phyloP scores from a whole-genome alignment of 306 rosid genomes.

The Cicer pinnatifidum region DNA sequence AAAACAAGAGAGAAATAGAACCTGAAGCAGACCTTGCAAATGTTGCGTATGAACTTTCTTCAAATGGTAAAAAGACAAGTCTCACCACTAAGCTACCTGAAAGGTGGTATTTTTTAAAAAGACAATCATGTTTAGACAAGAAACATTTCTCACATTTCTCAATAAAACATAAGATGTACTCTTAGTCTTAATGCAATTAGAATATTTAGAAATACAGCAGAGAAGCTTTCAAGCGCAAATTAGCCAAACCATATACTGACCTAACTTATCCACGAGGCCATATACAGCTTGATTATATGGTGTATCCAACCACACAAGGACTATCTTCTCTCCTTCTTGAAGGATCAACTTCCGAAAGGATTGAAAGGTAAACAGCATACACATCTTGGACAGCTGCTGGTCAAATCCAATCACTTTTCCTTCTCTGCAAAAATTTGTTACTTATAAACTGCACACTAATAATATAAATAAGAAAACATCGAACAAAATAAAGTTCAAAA shows the following conservation, averaged over 20 bases:
- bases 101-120: conserved; percentile 37
- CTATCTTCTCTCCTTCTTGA: conserved; percentile 98
- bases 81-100: conserved; percentile 98
- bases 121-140: conserved; percentile 24
- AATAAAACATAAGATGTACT: conserved; percentile 22
- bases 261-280: conserved; percentile 90
- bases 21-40: conserved; percentile 99
- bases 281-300: conserved; percentile 94
- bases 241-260: conserved; percentile 49
- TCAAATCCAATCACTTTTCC: conserved; percentile 67
- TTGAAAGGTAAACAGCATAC: conserved; percentile 78
- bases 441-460: conserved; percentile 30
- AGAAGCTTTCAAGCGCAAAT: conserved; percentile 34
- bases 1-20: conserved; percentile 61
- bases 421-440: conserved; percentile 55
- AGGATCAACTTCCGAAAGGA: conserved; percentile 86
- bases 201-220: conserved; percentile 37
- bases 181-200: not conserved
- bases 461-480: conserved; percentile 1
- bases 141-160: conserved; percentile 13
- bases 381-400: conserved; percentile 80
- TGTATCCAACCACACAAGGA: conserved; percentile 91
- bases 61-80: conserved; percentile 91
- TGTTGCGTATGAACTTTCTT: conserved; percentile 88
- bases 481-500: conserved; percentile 4